These are phyloP conservation scores for Salvia rosmarinus DNA, from an alignment of 257 asterid genomes.

Conservation along the genomic window DNA sequence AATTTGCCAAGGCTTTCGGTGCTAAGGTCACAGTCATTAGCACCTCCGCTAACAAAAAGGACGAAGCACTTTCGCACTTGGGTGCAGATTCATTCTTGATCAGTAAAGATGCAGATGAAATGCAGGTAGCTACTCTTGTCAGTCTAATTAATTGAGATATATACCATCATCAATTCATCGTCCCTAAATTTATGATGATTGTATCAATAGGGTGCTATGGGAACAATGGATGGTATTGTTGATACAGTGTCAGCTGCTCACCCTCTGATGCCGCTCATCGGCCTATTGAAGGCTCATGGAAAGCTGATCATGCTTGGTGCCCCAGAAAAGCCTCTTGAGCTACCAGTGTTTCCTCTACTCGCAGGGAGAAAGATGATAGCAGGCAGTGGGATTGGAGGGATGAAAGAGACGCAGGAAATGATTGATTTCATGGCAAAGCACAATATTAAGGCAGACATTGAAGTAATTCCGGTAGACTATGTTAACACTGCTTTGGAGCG, in stretches of 20 bases:
- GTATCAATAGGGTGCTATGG: constrained; percentile 25
- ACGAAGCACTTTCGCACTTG: constrained; percentile 41
- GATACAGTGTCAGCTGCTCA: constrained; percentile 54
- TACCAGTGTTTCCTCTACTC: constrained; percentile 37
- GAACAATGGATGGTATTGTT: constrained; percentile 46
- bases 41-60: constrained; percentile 36
- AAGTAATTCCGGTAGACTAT: constrained; percentile 44
- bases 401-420: constrained; percentile 54
- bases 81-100: constrained; percentile 47
- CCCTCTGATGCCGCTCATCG: constrained; percentile 41
- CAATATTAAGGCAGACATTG: constrained; percentile 47
- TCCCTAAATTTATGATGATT: no score
- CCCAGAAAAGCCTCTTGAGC: constrained; percentile 43
- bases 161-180: no score
- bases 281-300: constrained; percentile 44
- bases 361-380: constrained; percentile 44
- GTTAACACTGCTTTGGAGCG: constrained; percentile 49
- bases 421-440: constrained; percentile 51
- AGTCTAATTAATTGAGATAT: no score
- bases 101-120: background rate
- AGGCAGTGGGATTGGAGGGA: constrained; percentile 50
- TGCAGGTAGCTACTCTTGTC: background rate
- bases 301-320: constrained; percentile 55
- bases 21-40: constrained; percentile 44
- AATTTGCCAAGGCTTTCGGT: constrained; percentile 53